phyloP scores from a whole-genome alignment of 2,329 filamentous ascomycete species.

The Ophiostoma ips region DNA sequence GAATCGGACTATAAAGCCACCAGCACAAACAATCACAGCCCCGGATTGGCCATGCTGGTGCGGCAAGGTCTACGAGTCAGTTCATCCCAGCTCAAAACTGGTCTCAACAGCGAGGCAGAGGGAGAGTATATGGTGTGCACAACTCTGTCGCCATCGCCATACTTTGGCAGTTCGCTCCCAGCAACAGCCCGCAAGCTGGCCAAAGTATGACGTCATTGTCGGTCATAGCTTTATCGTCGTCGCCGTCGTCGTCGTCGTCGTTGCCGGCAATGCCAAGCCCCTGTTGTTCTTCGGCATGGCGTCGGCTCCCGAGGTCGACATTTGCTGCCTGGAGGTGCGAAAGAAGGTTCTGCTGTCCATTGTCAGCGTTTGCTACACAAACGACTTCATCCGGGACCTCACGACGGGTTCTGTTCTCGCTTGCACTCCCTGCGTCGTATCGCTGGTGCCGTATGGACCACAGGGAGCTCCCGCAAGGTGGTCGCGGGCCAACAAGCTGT shows the following conservation, averaged over 20 bases:
- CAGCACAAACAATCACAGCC: conserved; percentile 25
- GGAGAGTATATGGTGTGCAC: conserved; percentile 32
- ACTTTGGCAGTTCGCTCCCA: conserved; percentile 25
- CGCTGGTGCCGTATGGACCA: conserved; percentile 12
- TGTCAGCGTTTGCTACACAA: conserved; percentile 21
- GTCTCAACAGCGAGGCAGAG: conserved; percentile 25
- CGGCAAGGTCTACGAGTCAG: conserved; percentile 31
- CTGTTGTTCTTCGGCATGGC: conserved; percentile 12
- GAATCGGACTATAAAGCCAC: neutral
- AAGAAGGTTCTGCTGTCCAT: conserved; percentile 23
- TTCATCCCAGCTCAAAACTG: conserved; percentile 28
- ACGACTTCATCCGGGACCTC: too few species aligned
- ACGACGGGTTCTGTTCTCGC: neutral
- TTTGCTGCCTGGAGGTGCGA: conserved; percentile 22
- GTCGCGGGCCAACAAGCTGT: conserved; percentile 17
- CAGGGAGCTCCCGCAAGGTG: conserved; percentile 17
- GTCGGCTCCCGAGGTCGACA: conserved; percentile 18
- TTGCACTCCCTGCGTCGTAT: neutral
- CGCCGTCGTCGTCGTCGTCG: conserved; percentile 24
- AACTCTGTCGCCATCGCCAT: conserved; percentile 27
- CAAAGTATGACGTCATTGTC: conserved; percentile 22
- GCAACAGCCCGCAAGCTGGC: conserved; percentile 19
- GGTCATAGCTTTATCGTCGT: conserved; percentile 27
- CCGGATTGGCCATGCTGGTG: conserved; percentile 33
- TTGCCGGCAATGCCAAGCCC: conserved; percentile 21